Conservation (phyloP, 768 basidiomycete species). For the Pleurotus citrinopileatus region DNA sequence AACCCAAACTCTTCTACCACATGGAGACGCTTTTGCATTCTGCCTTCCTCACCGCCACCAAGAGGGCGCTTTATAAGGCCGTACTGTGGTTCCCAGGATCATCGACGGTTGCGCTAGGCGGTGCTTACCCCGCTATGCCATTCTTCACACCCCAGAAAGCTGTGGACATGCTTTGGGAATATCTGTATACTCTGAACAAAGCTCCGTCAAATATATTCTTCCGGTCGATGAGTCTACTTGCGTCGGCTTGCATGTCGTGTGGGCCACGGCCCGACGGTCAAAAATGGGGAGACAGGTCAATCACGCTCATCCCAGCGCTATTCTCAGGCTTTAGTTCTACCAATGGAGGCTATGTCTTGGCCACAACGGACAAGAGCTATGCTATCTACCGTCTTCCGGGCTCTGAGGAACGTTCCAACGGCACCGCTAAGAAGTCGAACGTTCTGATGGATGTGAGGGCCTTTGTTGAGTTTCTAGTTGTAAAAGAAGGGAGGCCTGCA, state of each 20-base stretch:
- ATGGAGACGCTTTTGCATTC: not conserved
- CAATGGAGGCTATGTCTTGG: not conserved
- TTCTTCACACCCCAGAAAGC: not conserved
- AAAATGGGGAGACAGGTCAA: not conserved
- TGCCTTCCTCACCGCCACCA: not conserved
- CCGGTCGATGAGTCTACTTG: not conserved
- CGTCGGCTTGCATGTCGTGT: not conserved
- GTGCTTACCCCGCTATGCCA: not conserved
- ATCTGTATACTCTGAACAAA: not conserved
- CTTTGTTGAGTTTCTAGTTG: not conserved
- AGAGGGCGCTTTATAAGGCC: not conserved
- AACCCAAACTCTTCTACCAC: not conserved
- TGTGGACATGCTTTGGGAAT: not conserved
- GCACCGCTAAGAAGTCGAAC: too few relatives aligned
- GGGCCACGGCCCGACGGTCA: not conserved
- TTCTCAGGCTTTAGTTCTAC: not conserved
- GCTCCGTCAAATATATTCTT: not conserved
- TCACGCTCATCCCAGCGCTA: not conserved
- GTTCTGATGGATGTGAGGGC: not conserved
- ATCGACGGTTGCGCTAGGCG: not conserved
- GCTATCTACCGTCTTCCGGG: too few relatives aligned
- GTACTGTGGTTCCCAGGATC: not conserved
- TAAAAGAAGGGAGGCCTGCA: not conserved
- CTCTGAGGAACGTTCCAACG: too few relatives aligned
- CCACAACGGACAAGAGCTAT: not conserved